Evolutionary conservation across 176 grass and related monocot species (phyloP), one percentile per base, ranked within the genome.

Genomic region (Thinopyrum elongatum): DNA sequence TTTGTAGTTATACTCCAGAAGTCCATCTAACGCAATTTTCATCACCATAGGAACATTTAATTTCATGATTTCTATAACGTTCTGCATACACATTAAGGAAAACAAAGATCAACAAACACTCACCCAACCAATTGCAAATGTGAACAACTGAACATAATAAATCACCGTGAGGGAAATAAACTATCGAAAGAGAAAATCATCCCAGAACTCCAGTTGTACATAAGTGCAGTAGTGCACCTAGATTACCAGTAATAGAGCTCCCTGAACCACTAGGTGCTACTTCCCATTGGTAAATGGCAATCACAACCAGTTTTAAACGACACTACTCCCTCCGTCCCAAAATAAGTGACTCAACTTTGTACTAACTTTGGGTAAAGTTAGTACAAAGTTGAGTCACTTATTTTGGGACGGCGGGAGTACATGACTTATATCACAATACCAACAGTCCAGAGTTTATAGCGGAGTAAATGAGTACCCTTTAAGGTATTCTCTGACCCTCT

Each of bases 41-140:
- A 99, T 96, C 74, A 80, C 94, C 97, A 96, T 99, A 0, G 97
- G 93, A 79, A 87, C 82, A 86, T 99, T 99, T 85, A 99, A 47
- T 63, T 92, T 96, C 69, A 99, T 79, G 67, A 99, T 96, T 84
- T 99, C 97, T 53, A 86, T 83, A 77, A 93, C 92, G 65, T 89
- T 96, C 97, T 99, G 84, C 74, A 84, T 19, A 13, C 36, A 84
- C 61, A 90, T 73, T 75, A 79, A 19, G 33, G 22, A 28, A 83
- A 39, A 34, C 76, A 61, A 17, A 36, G 22, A 34, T 84, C 34
- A 87, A 86, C 11, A 78, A 57, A 60, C 6, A 25, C n/a, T 23
- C 27, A 36, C 19, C 16, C 35, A 83, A 47, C 15, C 21, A 73
- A 41, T 41, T 7, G 51, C 28, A 72, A 83, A 72, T 2, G 10